Conservation (phyloP, 1,139 yeast genomes). For the Saccharomyces hybrid region DNA sequence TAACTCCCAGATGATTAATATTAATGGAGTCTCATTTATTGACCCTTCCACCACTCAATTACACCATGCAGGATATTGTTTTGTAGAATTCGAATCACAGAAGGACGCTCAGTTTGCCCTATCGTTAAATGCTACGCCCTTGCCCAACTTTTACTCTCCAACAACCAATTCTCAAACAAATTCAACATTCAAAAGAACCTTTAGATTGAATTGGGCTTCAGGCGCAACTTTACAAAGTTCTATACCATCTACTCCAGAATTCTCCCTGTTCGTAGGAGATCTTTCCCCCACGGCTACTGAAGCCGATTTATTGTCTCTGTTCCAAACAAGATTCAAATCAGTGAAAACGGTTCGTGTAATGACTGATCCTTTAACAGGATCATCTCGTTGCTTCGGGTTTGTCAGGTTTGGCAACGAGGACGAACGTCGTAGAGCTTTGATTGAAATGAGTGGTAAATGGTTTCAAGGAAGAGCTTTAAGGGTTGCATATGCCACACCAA, state of each 20-base stretch:
- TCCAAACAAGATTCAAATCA: conserved; percentile 63
- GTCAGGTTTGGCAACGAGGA: conserved; percentile 66
- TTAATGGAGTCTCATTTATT: conserved; percentile 29
- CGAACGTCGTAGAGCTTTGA: conserved; percentile 67
- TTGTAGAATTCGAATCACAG: conserved; percentile 66
- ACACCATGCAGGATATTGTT: conserved; percentile 72
- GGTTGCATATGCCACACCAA: conserved; percentile 68
- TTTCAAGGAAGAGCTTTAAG: conserved; percentile 73
- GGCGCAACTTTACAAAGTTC: conserved; percentile 46
- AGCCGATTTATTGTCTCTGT: conserved; percentile 56
- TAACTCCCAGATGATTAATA: conserved; percentile 19
- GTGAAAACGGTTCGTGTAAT: conserved; percentile 82
- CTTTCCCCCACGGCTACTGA: conserved; percentile 75
- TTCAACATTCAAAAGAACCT: conserved; percentile 34
- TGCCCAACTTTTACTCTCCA: conserved; percentile 51
- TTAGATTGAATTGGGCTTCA: conserved; percentile 82
- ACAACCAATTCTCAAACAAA: conserved; percentile 23
- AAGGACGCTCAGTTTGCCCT: conserved; percentile 66
- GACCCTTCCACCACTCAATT: conserved; percentile 31
- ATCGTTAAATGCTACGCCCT: conserved; percentile 55
- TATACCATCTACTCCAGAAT: conserved; percentile 39
- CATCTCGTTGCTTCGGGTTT: conserved; percentile 85
- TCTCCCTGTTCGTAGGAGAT: conserved; percentile 84
- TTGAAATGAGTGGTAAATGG: conserved; percentile 75
- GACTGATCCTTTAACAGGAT: conserved; percentile 69